Percentiles rank a stretch among this genome's conserved stretches.
Conservation (phyloP, 2,329 filamentous ascomycete species). For the Didymella pinodella region DNA sequence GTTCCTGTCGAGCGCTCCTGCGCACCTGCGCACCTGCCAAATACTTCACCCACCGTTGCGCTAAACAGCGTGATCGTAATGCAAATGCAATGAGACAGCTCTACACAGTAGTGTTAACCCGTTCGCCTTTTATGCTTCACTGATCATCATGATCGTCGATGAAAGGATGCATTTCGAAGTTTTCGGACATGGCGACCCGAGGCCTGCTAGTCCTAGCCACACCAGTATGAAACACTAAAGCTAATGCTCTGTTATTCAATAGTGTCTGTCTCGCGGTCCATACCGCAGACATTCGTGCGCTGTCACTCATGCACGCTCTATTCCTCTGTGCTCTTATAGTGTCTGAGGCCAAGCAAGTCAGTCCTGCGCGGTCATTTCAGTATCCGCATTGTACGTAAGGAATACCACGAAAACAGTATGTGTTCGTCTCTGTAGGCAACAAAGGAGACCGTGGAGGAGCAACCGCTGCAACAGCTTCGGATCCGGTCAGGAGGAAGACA, state of each 20-base stretch:
- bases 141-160: slow-evolving; percentile 9
- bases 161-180: background rate
- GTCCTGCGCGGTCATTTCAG: background rate
- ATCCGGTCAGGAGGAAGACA: too few species aligned
- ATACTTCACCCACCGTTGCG: background rate
- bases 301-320: background rate
- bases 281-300: background rate
- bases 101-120: background rate
- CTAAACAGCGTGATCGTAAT: background rate
- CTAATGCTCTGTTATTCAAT: slow-evolving; percentile 8
- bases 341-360: background rate
- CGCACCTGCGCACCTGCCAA: background rate
- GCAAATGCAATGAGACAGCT: background rate
- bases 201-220: slow-evolving; percentile 13
- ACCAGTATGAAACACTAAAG: slow-evolving; percentile 6
- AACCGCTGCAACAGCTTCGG: too few species aligned
- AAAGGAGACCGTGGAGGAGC: too few species aligned
- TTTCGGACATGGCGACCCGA: slow-evolving; percentile 9
- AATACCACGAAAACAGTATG: background rate
- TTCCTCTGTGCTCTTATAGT: background rate
- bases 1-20: background rate
- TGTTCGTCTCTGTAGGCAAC: background rate
- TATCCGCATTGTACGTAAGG: background rate
- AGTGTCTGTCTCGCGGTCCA: slow-evolving; percentile 4
- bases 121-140: slow-evolving; percentile 5